Base-by-base conservation (phyloP, 768 basidiomycete genomes). In the Trametes cingulata region DNA sequence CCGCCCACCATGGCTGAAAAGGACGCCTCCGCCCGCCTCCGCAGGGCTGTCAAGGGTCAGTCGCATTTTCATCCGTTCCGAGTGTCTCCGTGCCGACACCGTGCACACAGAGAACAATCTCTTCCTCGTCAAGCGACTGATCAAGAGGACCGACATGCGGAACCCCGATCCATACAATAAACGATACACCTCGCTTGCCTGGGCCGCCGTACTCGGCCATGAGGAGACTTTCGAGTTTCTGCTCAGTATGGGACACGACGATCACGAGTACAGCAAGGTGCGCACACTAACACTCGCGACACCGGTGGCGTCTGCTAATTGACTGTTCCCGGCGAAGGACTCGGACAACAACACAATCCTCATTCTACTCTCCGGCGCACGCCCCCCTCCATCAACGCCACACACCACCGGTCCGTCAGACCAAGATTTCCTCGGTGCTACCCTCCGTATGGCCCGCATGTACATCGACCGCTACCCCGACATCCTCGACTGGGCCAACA, bases 141-240 rank as follows among this genome's bases (percentile, higher is more conserved):
- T 93, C 55, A 85, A 91, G 73, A 78, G 89, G 67, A 88, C 88
- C 9, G 94, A 97, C 69, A 85, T 97, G 80, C 85, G 95, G 20
- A 98, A 98, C 75, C 86, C 93, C 9, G 95, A 98, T 75, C 80
- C 87, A 12, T 82, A 80, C 15, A 77, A 84, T 22, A 83, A 83
- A 64, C 82, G 92, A 8, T 88, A 89, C 70, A 97, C 95, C 0
- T 94, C 91, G 13, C 74, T 98, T 9, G 92, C 93, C 5, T 98
- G 93, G 94, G 86, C 95, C 2, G 94, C 94, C 20, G 83, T 90
- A 0, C 82, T 92, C 39, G 93, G 91, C 0, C 86, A 92, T 61
- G 88, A 95, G 69, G 95, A 96, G 70, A 94, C 92, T 1, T 98
- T 96, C 65, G 94, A 97, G 69, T 97, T 88, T 74, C 78, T 98